Base-by-base conservation (phyloP, 2,329 filamentous ascomycete species). In the Arthroderma uncinatum region DNA sequence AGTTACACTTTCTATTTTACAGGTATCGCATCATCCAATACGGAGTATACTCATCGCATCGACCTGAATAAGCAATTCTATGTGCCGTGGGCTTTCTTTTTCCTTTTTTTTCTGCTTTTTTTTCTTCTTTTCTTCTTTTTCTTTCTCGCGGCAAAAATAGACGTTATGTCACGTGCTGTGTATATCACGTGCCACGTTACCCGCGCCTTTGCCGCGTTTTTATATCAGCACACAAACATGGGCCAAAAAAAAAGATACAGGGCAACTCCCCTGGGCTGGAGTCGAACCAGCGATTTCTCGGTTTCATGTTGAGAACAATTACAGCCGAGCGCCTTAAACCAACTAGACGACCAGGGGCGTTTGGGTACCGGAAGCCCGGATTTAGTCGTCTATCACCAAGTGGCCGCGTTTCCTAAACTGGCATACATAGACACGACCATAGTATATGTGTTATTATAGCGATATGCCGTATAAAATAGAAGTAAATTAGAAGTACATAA, bases 211-310 rank as follows among this genome's bases (percentile, higher is more conserved):
- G 39, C 39, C 39, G 39, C 39, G 39, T 19, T 42, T 42, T 21
- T 42, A 42, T 42, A 42, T 42, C 19, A n/a, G 39, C 19, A n/a
- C 39, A 42, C 39, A 42, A 21, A 23, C 39, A 10, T 40, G 14
- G 8, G 14, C 37, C 40, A 23, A 48, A 48, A 48, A 25, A 54
- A 58, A 25, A 44, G 25, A 33, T 55, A 14, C 16, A 44, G 47
- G 53, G 28, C 44, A 59, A 61, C 57, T 36, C 62, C 34, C 33
- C 40, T 52, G 42, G 47, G 34, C 40, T 39, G 37, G 40, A 62
- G 57, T 62, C 60, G 53, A 55, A 55, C 53, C 37, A 55, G 53
- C 34, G 53, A 55, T 42, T 42, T 55, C 37, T 55, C 53, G 53
- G 37, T 55, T 39, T 40, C 53, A 55, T 48, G 21, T 39, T 14